phyloP scores from a whole-genome alignment of 306 rosid genomes.

The Albizia julibrissin region DNA sequence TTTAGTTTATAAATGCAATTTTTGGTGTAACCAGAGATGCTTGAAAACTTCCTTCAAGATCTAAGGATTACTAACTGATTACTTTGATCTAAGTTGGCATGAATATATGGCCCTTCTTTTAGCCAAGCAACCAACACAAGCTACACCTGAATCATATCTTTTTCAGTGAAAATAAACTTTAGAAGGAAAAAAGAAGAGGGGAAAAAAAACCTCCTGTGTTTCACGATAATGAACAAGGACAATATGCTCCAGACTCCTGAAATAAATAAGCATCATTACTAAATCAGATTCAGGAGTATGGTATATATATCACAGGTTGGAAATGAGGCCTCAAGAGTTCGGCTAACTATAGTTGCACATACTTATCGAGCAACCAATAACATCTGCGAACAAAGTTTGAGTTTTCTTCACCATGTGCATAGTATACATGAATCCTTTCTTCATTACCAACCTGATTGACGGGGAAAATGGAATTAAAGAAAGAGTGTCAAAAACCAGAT shows the following conservation, averaged over 20 bases:
- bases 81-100: not conserved
- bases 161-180: conserved; percentile 28
- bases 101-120: conserved; percentile 2
- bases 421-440: conserved; percentile 97
- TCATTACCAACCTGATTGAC: conserved; percentile 82
- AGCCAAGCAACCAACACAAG: conserved; percentile 20
- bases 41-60: conserved; percentile 20
- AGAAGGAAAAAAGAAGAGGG: conserved; percentile 22
- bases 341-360: conserved; percentile 42
- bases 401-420: conserved; percentile 89
- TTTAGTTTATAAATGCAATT: not conserved
- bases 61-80: conserved; percentile 19
- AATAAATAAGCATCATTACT: conserved; percentile 30
- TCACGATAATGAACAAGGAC: conserved; percentile 99
- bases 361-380: conserved; percentile 98
- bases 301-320: conserved; percentile 13
- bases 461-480: conserved; percentile 15
- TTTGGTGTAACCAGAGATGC: conserved; percentile 8
- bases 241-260: conserved; percentile 93
- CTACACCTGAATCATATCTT: conserved; percentile 15
- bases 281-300: conserved; percentile 30
- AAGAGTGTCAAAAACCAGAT: conserved; percentile 33
- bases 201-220: conserved; percentile 73
- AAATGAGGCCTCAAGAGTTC: conserved; percentile 28
- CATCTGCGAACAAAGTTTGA: conserved; percentile 87